Base-by-base conservation (phyloP, 2,329 filamentous ascomycete genomes). In the Colletotrichum caudatum region DNA sequence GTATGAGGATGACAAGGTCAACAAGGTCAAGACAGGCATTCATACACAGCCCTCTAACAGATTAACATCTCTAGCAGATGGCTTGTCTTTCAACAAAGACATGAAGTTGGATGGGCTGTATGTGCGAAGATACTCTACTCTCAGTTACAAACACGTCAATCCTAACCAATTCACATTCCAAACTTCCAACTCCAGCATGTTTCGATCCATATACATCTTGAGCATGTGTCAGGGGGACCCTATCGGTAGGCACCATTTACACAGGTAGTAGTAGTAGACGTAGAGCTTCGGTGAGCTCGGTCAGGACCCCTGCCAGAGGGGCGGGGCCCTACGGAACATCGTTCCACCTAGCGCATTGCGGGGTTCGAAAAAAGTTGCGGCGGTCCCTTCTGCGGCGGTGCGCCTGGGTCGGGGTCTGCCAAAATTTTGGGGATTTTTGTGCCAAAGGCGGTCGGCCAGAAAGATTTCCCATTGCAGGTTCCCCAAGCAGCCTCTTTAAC, bases 341-440 rank as follows among this genome's bases (percentile, higher is more conserved):
- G 56, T 74, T 74, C 56, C 57, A 67, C 73, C 73, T 74, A 72
- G 72, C 72, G 71, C 62, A 74, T 72, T 73, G 73, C 73, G 73
- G 73, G 73, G 73, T 74, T 73, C 64, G 54, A 73, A 70, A 69
- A 74, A 74, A 74, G 69, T 72, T 72, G 57, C 64, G 69, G 68
- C 57, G 50, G 58, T 56, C 39, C 66, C 64, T 60, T 33, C 35
- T 37, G 53, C 33, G 23, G 23, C 16, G 57, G 16, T 46, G 57
- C 18, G 23, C 16, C 26, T 35, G 29, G 29, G 20, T n/a, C 11
- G 18, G 33, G 57, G 54, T 54, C 66, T 23, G 54, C 54, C 54
- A 57, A 74, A 74, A 74, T 58, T 69, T 62, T 71, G 50, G 61
- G 64, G 72, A 67, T 64, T 69, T 65, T 72, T 72, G 59, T 72